Base-by-base conservation (phyloP, 805 yeast species). In the Wickerhamiella bombiphila region DNA sequence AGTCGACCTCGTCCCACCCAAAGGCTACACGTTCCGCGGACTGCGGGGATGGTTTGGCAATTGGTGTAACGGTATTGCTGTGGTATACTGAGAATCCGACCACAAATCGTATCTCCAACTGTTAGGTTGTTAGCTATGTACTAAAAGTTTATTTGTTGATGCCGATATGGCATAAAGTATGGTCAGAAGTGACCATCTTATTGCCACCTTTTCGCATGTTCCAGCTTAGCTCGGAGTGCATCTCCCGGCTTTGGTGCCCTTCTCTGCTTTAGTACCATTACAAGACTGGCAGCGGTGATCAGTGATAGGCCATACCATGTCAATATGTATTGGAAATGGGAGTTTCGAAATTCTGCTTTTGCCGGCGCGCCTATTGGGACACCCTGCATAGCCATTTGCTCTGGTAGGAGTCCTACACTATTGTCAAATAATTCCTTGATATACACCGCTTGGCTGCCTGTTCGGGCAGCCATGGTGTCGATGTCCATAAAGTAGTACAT, bases 241-340 rank as follows among this genome's bases (percentile, higher is more conserved):
- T 46, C 49, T n/a, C 25, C 29, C 1, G 35, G n/a, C 13, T 31
- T 19, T 6, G 40, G 14, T 5, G 34, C 20, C 30, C 48, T 38
- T 14, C 59, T 53, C 51, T 70, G 72, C 43, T 59, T 64, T 40
- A 76, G 47, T 15, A 76, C 69, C 22, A 69, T 53, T 20, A 66
- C 47, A 24, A 91, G 65, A 58, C 83, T 69, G 24, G 78, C 71
- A 0, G 85, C 50, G 26, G 94, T 78, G 28, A 81, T 70, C 29
- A 80, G 50, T 2, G 85, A 74, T 31, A 88, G 68, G 0, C 95
- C 94, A 56, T 81, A 88, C 98, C 98, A 91, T 0, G 98, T 91
- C 16, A 83, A 73, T 52, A 91, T 61, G 56, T 91, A 91, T 56
- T 88, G 94, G 56, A 86, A 60, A 54, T 91, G 98, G 53, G 85